Evolutionary conservation across 768 basidiomycete species (phyloP).

Genomic region (Grammothele lineata): DNA sequence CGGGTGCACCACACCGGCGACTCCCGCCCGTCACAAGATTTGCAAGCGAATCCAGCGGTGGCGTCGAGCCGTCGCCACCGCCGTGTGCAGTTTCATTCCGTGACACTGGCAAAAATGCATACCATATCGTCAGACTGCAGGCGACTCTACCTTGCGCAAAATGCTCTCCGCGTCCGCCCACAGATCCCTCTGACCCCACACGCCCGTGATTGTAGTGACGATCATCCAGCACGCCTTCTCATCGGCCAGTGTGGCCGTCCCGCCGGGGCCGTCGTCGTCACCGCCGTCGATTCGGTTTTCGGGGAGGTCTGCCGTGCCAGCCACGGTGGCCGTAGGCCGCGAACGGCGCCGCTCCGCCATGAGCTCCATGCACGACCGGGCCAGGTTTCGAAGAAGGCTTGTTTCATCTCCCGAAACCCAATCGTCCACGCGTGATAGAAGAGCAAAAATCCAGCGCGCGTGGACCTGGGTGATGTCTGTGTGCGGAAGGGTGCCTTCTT

Average conservation of each 20-base stretch:
- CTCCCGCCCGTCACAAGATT: too few species aligned
- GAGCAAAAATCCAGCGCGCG: slow-evolving; percentile 73
- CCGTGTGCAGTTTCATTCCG: neutral
- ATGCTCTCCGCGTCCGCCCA: slow-evolving; percentile 73
- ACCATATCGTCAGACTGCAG: too few species aligned
- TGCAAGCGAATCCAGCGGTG: too few species aligned
- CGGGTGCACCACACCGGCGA: too few species aligned
- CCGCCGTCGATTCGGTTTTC: neutral
- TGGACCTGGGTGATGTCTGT: slow-evolving; percentile 50
- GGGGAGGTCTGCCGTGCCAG: neutral
- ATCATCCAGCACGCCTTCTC: slow-evolving; percentile 70
- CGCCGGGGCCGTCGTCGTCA: neutral
- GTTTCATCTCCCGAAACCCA: slow-evolving; percentile 72
- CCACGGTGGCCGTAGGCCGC: neutral
- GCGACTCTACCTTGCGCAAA: slow-evolving; percentile 24
- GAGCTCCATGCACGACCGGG: slow-evolving; percentile 54
- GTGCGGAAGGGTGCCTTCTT: slow-evolving; percentile 31
- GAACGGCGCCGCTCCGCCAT: slow-evolving; percentile 15
- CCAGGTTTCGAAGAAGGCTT: slow-evolving; percentile 69
- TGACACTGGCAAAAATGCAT: too few species aligned
- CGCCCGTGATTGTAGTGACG: slow-evolving; percentile 53
- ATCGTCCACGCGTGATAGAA: slow-evolving; percentile 68
- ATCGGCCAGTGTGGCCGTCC: slow-evolving; percentile 24
- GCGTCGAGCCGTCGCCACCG: too few species aligned
- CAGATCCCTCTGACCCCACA: slow-evolving; percentile 79